Percentiles rank a stretch among this genome's conserved stretches.
Conservation (phyloP, 2,329 filamentous ascomycete genomes). For the Epichloe glyceriae region DNA sequence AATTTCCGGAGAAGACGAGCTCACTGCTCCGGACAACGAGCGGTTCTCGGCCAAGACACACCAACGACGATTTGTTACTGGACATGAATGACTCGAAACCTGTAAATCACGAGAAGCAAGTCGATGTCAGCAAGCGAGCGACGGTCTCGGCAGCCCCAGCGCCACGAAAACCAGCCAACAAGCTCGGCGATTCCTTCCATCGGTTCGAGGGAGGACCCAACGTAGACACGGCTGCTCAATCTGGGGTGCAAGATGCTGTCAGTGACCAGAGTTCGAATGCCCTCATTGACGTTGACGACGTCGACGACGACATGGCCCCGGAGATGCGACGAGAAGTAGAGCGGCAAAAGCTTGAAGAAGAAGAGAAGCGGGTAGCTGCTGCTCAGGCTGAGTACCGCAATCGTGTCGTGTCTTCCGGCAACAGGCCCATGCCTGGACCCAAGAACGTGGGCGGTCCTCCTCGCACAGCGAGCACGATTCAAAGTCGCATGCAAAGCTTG, state of each 20-base stretch:
- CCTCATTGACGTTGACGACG: constrained; percentile 42
- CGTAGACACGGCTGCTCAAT: too few relatives aligned
- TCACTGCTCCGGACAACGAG: not conserved
- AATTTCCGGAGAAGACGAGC: not conserved
- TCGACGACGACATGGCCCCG: constrained; percentile 57
- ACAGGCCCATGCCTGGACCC: constrained; percentile 30
- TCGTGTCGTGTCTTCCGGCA: constrained; percentile 38
- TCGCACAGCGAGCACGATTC: constrained; percentile 64
- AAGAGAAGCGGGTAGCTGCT: constrained; percentile 79
- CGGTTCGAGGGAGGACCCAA: constrained; percentile 56
- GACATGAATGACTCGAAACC: constrained; percentile 55
- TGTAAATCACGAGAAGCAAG: constrained; percentile 35
- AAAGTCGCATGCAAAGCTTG: constrained; percentile 78
- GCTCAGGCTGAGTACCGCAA: constrained; percentile 81
- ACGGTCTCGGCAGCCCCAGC: constrained; percentile 61
- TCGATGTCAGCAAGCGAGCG: constrained; percentile 47
- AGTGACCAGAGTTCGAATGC: constrained; percentile 47
- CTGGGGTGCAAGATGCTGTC: not conserved
- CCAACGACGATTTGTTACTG: constrained; percentile 52
- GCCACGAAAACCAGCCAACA: constrained; percentile 75
- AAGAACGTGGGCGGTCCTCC: constrained; percentile 46
- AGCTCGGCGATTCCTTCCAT: constrained; percentile 89
- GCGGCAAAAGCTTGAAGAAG: constrained; percentile 64
- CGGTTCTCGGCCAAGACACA: not conserved
- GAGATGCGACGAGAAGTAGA: constrained; percentile 88